These are phyloP conservation scores for Lasiodiplodia sp. DNA, from an alignment of 2,329 filamentous ascomycete genomes.

Conservation along the genomic window DNA sequence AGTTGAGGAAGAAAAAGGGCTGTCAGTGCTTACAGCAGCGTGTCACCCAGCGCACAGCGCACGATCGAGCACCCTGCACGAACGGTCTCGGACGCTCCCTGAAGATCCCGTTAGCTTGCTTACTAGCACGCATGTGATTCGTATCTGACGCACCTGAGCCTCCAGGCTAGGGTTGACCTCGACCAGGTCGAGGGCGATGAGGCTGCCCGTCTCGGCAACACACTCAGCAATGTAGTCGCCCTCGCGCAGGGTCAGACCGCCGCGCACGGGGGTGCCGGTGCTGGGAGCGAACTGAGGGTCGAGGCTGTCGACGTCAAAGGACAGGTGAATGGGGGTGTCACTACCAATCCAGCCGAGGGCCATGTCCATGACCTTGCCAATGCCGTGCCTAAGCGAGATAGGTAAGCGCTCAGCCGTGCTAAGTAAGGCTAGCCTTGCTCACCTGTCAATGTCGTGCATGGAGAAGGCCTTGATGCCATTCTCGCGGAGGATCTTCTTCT, in stretches of 20 bases:
- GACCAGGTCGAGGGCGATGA: slow-evolving; percentile 65
- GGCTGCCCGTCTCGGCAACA: slow-evolving; percentile 63
- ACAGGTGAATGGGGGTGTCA: slow-evolving; percentile 96
- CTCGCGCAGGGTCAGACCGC: slow-evolving; percentile 90
- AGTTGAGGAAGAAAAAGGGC: slow-evolving; percentile 1
- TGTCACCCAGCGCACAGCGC: slow-evolving; percentile 90
- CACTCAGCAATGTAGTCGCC: slow-evolving; percentile 93
- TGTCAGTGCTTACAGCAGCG: slow-evolving; percentile 69
- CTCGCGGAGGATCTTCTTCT: slow-evolving; percentile 90
- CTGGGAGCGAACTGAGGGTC: slow-evolving; percentile 97
- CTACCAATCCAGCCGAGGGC: slow-evolving; percentile 93
- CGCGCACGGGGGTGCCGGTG: slow-evolving; percentile 92
- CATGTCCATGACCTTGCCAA: slow-evolving; percentile 97
- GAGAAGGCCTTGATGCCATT: slow-evolving; percentile 94
- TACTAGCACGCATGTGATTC: not conserved
- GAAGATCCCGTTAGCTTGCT: slow-evolving; percentile 38
- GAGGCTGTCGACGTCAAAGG: slow-evolving; percentile 95
- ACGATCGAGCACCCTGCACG: slow-evolving; percentile 90
- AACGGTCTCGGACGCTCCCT: slow-evolving; percentile 84
- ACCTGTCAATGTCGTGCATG: slow-evolving; percentile 98
- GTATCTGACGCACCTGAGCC: slow-evolving; percentile 29
- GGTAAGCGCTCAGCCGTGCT: slow-evolving; percentile 25
- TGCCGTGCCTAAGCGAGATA: slow-evolving; percentile 73
- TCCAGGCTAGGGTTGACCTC: slow-evolving; percentile 61
- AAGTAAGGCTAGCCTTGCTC: slow-evolving; percentile 42